Evolutionary conservation across 1,139 yeast genomes (phyloP).

Genomic region (Suhomyces kunorum): DNA sequence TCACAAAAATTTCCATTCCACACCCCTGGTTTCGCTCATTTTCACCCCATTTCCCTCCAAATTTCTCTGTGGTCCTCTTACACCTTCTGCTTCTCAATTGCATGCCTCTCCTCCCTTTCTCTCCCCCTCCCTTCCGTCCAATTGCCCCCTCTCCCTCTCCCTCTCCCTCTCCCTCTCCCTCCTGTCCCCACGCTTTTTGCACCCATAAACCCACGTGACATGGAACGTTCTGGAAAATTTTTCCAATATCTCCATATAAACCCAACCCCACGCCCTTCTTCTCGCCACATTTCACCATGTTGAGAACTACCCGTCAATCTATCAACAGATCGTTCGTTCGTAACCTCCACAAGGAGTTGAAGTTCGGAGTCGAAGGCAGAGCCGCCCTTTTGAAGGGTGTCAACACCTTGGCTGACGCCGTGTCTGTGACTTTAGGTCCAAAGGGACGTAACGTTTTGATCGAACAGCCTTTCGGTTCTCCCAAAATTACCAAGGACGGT

Average conservation of each 20-base stretch:
- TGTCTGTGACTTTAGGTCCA: slow-evolving; percentile 95
- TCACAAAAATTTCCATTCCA: too few species aligned
- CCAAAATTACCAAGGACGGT: slow-evolving; percentile 99
- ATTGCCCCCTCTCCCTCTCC: not conserved
- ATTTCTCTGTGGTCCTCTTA: too few species aligned
- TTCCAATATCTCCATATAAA: slow-evolving; percentile 9
- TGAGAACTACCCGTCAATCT: slow-evolving; percentile 56
- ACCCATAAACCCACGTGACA: slow-evolving; percentile 12
- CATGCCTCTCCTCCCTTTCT: not conserved
- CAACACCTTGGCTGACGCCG: slow-evolving; percentile 95
- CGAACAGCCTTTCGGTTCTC: slow-evolving; percentile 96
- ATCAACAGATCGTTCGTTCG: slow-evolving; percentile 52
- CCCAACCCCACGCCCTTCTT: slow-evolving; percentile 2
- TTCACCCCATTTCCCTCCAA: too few species aligned
- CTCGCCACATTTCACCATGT: slow-evolving; percentile 36
- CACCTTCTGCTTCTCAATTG: not conserved
- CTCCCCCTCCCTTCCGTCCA: not conserved
- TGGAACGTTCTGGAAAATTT: slow-evolving; percentile 19
- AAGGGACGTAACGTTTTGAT: slow-evolving; percentile 97
- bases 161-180: not conserved
- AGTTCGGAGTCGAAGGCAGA: slow-evolving; percentile 98
- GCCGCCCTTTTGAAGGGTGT: slow-evolving; percentile 96
- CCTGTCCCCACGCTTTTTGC: slow-evolving; percentile 1
- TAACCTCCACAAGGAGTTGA: slow-evolving; percentile 85
- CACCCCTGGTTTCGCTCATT: too few species aligned